Evolutionary conservation across 306 rosid species (phyloP), one percentile per base, ranked within the genome.

Genomic region (Citrullus amarus): DNA sequence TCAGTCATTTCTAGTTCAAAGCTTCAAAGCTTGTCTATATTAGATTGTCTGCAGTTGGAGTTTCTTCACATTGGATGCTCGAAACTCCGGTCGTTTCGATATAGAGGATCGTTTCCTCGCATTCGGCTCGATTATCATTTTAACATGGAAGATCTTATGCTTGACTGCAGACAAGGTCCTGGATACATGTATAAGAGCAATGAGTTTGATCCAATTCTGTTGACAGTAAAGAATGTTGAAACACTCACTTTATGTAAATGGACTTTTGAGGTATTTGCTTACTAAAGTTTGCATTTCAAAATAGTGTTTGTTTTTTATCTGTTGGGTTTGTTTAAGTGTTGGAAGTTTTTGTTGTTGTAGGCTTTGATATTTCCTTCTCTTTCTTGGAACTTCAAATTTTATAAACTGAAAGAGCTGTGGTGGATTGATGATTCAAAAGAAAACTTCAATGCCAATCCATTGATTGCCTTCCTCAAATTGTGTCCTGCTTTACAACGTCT

Each of bases 291-390:
- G 2, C 77, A 3, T n/a, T 28, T 48, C 14, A 44, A 71, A 25
- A 2, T 71, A 8, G 17, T 71, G 22, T 48, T 48, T 48, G 54
- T 48, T 5, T 48, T 48, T 48, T 4, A 48, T 48, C 16, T 48
- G 54, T 4, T 12, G 54, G 5, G 54, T 48, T n/a, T n/a, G 36
- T 10, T 70, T 25, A 0, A 12, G 36, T 20, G n/a, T 55, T 46
- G 16, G 38, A 70, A n/a, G 20, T 32, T 71, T 13, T 41, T 48
- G 54, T 57, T 69, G 25, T 86, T 9, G 82, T 81, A 91, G 96
- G 87, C 77, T 75, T 50, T 93, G 85, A 87, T 91, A 65, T 89
- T 91, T 88, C 98, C 93, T 15, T 87, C 90, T n/a, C 67, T 91
- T 85, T 86, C 86, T 32, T 44, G 86, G 60, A 80, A 82, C 80